Conservation (phyloP, 441 rosid genomes). For the Populus hybrid region DNA sequence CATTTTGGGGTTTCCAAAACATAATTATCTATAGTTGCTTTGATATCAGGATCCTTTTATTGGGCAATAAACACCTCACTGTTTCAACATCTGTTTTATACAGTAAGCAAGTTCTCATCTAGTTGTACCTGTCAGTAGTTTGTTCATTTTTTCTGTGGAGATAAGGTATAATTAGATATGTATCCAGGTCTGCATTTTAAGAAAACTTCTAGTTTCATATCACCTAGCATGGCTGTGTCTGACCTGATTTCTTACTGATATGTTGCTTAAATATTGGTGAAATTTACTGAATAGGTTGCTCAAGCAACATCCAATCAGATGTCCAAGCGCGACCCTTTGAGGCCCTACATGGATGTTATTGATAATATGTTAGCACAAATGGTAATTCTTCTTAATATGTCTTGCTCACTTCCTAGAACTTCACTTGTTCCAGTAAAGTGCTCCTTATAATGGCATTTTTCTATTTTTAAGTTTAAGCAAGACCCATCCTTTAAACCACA, state of each 20-base stretch:
- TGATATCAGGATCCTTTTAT: neutral
- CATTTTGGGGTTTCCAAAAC: neutral
- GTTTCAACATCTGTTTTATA: neutral
- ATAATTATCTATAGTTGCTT: neutral
- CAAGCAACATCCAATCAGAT: conserved; percentile 98
- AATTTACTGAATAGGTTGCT: conserved; percentile 66
- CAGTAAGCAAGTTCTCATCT: neutral
- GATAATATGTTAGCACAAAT: conserved; percentile 80
- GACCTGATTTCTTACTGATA: neutral
- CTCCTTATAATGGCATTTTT: conserved; percentile 21
- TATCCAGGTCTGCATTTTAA: neutral
- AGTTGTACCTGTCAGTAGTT: neutral
- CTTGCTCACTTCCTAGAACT: conserved; percentile 1
- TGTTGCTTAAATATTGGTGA: neutral
- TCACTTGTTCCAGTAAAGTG: conserved; percentile 1
- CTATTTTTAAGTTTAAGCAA: conserved; percentile 61
- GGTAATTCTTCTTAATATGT: conserved; percentile 41
- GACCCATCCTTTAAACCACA: conserved; percentile 98
- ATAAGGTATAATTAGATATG: neutral
- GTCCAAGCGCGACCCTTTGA: conserved; percentile 98
- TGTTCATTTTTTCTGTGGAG: neutral
- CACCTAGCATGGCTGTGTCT: neutral
- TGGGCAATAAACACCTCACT: neutral
- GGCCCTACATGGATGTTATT: conserved; percentile 95
- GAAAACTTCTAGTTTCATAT: neutral